Evolutionary conservation across 805 yeast genomes (phyloP), one percentile per base, ranked within the genome.

Genomic region (Suhomyces faveliae): DNA sequence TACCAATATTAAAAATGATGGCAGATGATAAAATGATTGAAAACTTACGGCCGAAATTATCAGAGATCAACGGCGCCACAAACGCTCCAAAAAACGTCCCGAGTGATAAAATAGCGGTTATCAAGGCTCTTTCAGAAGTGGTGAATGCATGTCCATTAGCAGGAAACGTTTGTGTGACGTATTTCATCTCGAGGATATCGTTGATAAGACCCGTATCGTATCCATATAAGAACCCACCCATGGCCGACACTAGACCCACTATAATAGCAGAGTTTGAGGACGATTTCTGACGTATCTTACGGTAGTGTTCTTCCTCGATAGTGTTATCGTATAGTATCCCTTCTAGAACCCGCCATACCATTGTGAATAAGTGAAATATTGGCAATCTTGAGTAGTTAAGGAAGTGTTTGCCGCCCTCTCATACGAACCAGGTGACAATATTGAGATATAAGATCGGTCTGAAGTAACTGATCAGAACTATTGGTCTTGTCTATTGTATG

Each of bases 221-320:
- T 1, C 96, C 96, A 62, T 85, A 89, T 37, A 89, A 70, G 61
- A 89, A 87, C 0, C 96, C 97, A 22, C 96, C 96, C n/a, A 87
- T 78, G 11, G 96, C 95, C 9, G 94, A 92, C 50, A 89, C 83
- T 19, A 80, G 61, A 49, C 96, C 96, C 3, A 89, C 91, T 7
- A 78, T 68, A 27, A 87, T 64, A 3, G 95, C 89, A 76, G 84
- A 81, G 40, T 74, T 66, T 2, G 83, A 74, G 0, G 89, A 80
- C 15, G 79, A 66, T 53, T 73, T 67, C 59, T 69, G 73, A 45
- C 73, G 71, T 58, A 70, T 60, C 51, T 69, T 68, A 24, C 62
- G 59, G 53, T 63, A 62, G 49, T 66, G 61, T 47, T 69, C 74
- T 50, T 68, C 73, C 51, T 67, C 67, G 42, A 66, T 52, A 39